These are phyloP conservation scores for Ogataea sp. DNA, from an alignment of 805 yeast genomes.

Conservation along the genomic window DNA sequence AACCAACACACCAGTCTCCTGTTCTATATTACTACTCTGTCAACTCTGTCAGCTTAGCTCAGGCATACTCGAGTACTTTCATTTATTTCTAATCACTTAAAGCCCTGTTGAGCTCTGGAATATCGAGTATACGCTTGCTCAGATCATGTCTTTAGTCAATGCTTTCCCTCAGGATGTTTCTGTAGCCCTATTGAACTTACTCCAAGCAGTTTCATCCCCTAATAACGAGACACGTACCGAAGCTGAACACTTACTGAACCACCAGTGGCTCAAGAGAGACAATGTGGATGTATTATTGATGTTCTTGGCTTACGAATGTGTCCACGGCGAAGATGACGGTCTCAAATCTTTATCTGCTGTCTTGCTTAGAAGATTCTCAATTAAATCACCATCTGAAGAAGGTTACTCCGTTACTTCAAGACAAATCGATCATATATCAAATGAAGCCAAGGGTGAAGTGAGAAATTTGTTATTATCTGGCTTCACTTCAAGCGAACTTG, in stretches of 20 bases:
- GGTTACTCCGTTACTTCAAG: conserved; percentile 61
- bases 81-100: no score
- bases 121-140: no score
- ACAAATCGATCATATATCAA: conserved; percentile 63
- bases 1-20: no score
- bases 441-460: conserved; percentile 51
- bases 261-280: conserved; percentile 65
- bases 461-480: conserved; percentile 65
- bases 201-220: conserved; percentile 67
- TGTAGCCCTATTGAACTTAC: conserved; percentile 43
- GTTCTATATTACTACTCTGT: no score
- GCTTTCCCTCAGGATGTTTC: conserved; percentile 54
- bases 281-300: conserved; percentile 64
- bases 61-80: no score
- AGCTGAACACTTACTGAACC: conserved; percentile 69
- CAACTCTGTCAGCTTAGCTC: no score
- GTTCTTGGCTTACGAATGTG: conserved; percentile 76
- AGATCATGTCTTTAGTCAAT: no score
- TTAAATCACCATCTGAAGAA: conserved; percentile 64
- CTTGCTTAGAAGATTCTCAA: conserved; percentile 78
- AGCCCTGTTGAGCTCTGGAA: no score
- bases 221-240: conserved; percentile 64
- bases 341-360: conserved; percentile 75
- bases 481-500: conserved; percentile 49
- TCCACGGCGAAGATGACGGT: conserved; percentile 51